Base-by-base conservation (phyloP, 805 yeast species). In the Teunomyces stri region DNA sequence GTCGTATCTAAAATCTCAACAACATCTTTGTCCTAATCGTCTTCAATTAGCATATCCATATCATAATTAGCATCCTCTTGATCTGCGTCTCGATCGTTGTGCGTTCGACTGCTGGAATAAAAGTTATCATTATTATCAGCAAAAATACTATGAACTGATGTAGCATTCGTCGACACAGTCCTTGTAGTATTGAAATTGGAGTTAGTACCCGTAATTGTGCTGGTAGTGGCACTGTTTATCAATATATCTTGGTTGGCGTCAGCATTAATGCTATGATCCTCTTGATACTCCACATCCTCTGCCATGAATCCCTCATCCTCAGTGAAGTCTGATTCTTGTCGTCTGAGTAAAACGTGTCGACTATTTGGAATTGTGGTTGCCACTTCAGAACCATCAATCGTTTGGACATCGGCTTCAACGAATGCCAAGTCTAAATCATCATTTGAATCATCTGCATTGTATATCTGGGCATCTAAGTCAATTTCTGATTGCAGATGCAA, bases 391-490 rank as follows among this genome's bases (percentile, higher is more conserved):
- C 40, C 40, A 20, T 37, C 40, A n/a, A 37, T 21, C 6, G 40
- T 37, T 22, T 37, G 40, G 13, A 37, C 10, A 28, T 42, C 44
- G 3, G 27, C 22, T 12, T 44, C 41, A n/a, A 15, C 18, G 7
- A 20, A 20, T 25, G 27, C 47, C 20, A 39, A 40, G 20, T 39
- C 37, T 18, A 33, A 38, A 6, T 43, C 52, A n/a, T 48, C 59
- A 27, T 51, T 55, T 7, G 51, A 57, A 28, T 68, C 73, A 48
- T 72, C 77, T 7, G 72, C 74, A 48, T 74, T 68, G 0, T 75
- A 71, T 3, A 78, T 56, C 3, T 70, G 69, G 5, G 74, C 81
- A 60, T 81, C 85, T 40, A 76, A 57, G 53, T 78, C 77, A 11
- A 59, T 51, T 25, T 57, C 62, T 4, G 47, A 42, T 18, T 47